phyloP scores from a whole-genome alignment of 1,284 basidiomycete genomes.

The Heimioporus retisporus region DNA sequence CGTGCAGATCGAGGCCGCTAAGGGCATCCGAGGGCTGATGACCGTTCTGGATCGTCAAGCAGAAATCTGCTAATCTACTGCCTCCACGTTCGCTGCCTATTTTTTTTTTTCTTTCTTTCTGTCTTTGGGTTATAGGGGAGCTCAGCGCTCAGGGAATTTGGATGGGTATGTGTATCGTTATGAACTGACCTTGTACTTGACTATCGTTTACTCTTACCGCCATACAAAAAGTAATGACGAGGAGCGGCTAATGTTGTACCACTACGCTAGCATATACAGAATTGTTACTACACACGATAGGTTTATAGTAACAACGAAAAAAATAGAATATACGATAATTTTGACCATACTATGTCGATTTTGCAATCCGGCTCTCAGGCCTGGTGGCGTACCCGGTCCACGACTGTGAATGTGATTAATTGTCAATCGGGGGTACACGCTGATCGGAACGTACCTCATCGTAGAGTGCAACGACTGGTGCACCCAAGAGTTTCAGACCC shows the following conservation, averaged over 20 bases:
- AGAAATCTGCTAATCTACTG: constrained; percentile 34
- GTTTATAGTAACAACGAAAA: background rate
- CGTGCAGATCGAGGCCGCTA: constrained; percentile 44
- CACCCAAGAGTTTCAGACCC: constrained; percentile 78
- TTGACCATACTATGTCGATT: constrained; percentile 35
- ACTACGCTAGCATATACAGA: constrained; percentile 35
- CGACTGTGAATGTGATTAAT: constrained; percentile 60
- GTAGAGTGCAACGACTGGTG: constrained; percentile 74
- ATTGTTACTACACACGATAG: too few species aligned
- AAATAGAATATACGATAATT: constrained; percentile 16
- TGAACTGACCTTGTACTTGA: constrained; percentile 10
- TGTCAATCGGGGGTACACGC: constrained; percentile 1
- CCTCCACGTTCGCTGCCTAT: background rate
- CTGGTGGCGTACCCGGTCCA: constrained; percentile 88
- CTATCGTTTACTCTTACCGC: constrained; percentile 16
- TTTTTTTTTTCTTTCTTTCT: constrained; percentile 2
- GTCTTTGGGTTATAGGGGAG: constrained; percentile 21
- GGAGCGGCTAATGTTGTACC: constrained; percentile 42
- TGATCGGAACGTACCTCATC: constrained; percentile 75
- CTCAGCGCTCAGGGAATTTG: constrained; percentile 21
- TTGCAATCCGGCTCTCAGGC: constrained; percentile 70
- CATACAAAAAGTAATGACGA: constrained; percentile 27
- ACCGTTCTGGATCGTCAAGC: constrained; percentile 46
- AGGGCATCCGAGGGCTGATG: constrained; percentile 47
- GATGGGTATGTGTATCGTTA: constrained; percentile 37